Evolutionary conservation across 306 rosid species (phyloP).

Genomic region (Urtica urens): DNA sequence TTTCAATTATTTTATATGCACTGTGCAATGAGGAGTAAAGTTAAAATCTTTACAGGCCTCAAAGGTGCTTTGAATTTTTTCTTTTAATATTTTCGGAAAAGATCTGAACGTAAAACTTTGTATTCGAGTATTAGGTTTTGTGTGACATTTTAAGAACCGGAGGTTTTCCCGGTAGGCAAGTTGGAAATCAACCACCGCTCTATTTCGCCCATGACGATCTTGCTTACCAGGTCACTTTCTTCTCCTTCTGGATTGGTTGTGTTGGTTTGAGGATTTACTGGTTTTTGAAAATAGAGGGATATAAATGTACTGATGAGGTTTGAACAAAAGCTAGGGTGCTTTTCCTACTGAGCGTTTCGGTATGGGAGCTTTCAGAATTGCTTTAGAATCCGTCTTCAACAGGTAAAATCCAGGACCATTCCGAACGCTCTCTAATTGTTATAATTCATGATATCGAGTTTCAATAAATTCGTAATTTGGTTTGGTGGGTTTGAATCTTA

Average conservation of each 20-base stretch:
- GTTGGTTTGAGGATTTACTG: conserved; percentile 9
- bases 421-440: background rate
- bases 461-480: too few relatives aligned
- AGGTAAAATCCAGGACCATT: too few relatives aligned
- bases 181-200: conserved; percentile 54
- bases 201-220: conserved; percentile 88
- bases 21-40: too few relatives aligned
- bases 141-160: conserved; percentile 84
- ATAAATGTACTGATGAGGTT: conserved; percentile 36
- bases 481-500: background rate
- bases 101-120: conserved; percentile 12
- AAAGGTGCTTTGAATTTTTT: conserved; percentile 1
- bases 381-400: conserved; percentile 76
- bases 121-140: conserved; percentile 56
- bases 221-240: conserved; percentile 64
- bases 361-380: conserved; percentile 95
- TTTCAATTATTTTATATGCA: too few relatives aligned
- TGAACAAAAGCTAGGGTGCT: conserved; percentile 57
- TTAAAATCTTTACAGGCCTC: too few relatives aligned
- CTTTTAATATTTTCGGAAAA: background rate
- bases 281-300: background rate
- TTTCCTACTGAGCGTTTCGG: conserved; percentile 93
- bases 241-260: background rate
- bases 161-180: conserved; percentile 76
- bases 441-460: too few relatives aligned